Evolutionary conservation across 1,139 yeast species (phyloP).

Genomic region (Candida sp.): DNA sequence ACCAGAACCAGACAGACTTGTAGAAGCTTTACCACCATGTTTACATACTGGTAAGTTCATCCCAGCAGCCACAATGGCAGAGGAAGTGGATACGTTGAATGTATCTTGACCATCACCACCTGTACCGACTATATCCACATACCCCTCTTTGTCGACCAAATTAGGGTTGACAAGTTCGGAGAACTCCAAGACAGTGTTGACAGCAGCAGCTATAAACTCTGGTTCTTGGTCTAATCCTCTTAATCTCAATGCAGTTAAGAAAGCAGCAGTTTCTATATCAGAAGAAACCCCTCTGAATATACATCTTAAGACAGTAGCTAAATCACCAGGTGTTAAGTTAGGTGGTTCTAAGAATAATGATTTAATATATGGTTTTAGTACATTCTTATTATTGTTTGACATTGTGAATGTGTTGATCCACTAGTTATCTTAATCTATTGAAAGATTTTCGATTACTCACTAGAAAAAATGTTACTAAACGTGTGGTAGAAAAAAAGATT

Average conservation of each 20-base stretch:
- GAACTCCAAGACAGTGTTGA: constrained; percentile 60
- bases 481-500: too few relatives aligned
- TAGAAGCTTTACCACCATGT: constrained; percentile 97
- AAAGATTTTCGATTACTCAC: not conserved
- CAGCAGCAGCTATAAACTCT: constrained; percentile 83
- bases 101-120: constrained; percentile 99
- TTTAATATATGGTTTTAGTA: constrained; percentile 62
- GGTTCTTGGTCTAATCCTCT: constrained; percentile 82
- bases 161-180: constrained; percentile 48
- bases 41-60: constrained; percentile 79
- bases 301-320: constrained; percentile 55
- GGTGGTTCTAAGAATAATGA: constrained; percentile 58
- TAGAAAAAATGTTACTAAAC: too few relatives aligned
- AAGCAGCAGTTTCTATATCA: constrained; percentile 74
- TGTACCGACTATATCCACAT: constrained; percentile 92
- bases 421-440: too few relatives aligned
- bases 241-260: constrained; percentile 71
- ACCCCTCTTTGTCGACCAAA: constrained; percentile 48
- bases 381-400: constrained; percentile 18
- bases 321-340: constrained; percentile 56
- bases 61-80: constrained; percentile 94
- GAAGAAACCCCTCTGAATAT: constrained; percentile 59
- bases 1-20: constrained; percentile 91
- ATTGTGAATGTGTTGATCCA: constrained; percentile 1
- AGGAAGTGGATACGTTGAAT: constrained; percentile 91